Evolutionary conservation across 306 rosid genomes (phyloP).

Genomic region (Comarum palustre): DNA sequence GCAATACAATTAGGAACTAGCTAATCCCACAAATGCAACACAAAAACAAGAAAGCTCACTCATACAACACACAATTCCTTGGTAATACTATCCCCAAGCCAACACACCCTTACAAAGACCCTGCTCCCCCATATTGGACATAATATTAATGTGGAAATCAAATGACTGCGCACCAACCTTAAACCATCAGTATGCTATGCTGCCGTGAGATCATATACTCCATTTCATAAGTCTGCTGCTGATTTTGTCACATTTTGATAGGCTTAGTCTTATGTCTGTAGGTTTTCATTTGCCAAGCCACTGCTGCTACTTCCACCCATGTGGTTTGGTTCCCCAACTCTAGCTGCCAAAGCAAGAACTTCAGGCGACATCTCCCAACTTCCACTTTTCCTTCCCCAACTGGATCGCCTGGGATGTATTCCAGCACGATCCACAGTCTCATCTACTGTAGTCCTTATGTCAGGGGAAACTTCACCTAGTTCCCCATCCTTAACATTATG

Average conservation of each 20-base stretch:
- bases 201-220: constrained; percentile 33
- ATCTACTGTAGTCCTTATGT: constrained; percentile 64
- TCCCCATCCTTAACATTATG: constrained; percentile 72
- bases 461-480: constrained; percentile 69
- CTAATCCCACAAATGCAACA: constrained; percentile 44
- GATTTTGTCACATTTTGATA: constrained; percentile 13
- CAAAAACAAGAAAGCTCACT: constrained; percentile 48
- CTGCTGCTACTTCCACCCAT: constrained; percentile 60
- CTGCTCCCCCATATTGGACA: constrained; percentile 45
- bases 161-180: constrained; percentile 33
- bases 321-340: constrained; percentile 74
- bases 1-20: constrained; percentile 35
- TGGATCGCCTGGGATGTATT: constrained; percentile 82
- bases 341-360: constrained; percentile 85
- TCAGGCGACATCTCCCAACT: constrained; percentile 99
- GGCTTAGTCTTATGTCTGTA: constrained; percentile 19
- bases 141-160: constrained; percentile 38
- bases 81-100: constrained; percentile 40
- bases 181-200: constrained; percentile 18
- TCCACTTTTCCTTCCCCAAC: constrained; percentile 99
- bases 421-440: constrained; percentile 57
- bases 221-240: constrained; percentile 5
- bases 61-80: constrained; percentile 59
- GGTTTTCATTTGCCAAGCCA: constrained; percentile 40
- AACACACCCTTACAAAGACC: constrained; percentile 42